Evolutionary conservation across 2,329 filamentous ascomycete species (phyloP).

Genomic region (Mariannaea elegans): DNA sequence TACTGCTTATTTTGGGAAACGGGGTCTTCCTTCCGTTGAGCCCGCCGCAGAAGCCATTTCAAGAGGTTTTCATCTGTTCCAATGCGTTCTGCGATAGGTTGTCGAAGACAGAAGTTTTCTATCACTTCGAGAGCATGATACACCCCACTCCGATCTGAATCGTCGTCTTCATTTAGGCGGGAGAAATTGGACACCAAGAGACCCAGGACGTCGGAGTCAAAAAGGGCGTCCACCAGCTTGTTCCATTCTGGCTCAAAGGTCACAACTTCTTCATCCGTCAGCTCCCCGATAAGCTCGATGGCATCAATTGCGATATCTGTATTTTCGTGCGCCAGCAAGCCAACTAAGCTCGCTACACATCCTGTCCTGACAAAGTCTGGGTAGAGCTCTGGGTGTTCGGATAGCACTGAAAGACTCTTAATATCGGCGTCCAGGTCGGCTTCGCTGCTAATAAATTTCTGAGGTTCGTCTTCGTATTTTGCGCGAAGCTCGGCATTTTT

Average conservation of each 20-base stretch:
- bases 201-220: conserved; percentile 76
- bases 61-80: conserved; percentile 74
- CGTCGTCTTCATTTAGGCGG: conserved; percentile 78
- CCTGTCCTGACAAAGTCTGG: conserved; percentile 80
- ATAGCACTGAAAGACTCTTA: conserved; percentile 84
- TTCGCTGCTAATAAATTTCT: conserved; percentile 86
- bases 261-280: conserved; percentile 92
- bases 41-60: conserved; percentile 79
- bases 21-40: conserved; percentile 71
- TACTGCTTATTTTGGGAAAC: conserved; percentile 96
- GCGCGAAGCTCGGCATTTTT: conserved; percentile 91
- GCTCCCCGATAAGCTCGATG: conserved; percentile 87
- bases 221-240: conserved; percentile 71
- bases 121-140: conserved; percentile 86
- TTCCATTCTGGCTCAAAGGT: conserved; percentile 86
- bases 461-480: conserved; percentile 81
- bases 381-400: conserved; percentile 87
- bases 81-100: conserved; percentile 74
- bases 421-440: conserved; percentile 90
- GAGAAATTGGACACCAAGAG: conserved; percentile 81
- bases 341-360: conserved; percentile 77
- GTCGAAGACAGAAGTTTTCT: conserved; percentile 83
- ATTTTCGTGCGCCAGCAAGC: conserved; percentile 91
- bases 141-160: conserved; percentile 81
- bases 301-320: conserved; percentile 94